phyloP scores from a whole-genome alignment of 805 yeast genomes.

The Candida odintsovae region DNA sequence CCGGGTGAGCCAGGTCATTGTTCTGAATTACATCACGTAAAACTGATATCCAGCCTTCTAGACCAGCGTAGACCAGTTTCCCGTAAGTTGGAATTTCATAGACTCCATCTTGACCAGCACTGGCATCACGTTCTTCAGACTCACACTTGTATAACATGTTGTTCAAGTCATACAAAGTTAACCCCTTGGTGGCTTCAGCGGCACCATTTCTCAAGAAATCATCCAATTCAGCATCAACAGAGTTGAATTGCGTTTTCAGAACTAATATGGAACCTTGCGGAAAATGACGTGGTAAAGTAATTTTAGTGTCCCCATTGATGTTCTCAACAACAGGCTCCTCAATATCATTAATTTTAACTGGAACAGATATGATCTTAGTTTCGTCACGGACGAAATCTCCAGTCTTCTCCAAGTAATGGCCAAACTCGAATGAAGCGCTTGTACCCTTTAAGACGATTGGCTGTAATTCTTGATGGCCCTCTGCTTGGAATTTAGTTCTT shows the following conservation, averaged over 20 bases:
- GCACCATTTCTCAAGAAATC: slow-evolving; percentile 70
- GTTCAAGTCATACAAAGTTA: slow-evolving; percentile 67
- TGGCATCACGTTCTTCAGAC: slow-evolving; percentile 79
- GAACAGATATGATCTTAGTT: slow-evolving; percentile 53
- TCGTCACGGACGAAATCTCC: slow-evolving; percentile 42
- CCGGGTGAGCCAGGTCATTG: slow-evolving; percentile 80
- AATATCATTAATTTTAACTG: slow-evolving; percentile 53
- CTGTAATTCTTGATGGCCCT: slow-evolving; percentile 45
- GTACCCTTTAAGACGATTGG: slow-evolving; percentile 61
- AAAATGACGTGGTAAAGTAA: slow-evolving; percentile 56
- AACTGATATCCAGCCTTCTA: slow-evolving; percentile 86
- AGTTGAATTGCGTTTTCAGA: slow-evolving; percentile 61
- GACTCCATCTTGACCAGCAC: slow-evolving; percentile 65
- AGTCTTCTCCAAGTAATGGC: slow-evolving; percentile 46
- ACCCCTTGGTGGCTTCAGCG: slow-evolving; percentile 55
- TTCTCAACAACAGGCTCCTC: slow-evolving; percentile 42
- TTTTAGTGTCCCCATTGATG: slow-evolving; percentile 42
- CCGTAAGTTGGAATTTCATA: slow-evolving; percentile 76
- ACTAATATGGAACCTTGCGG: slow-evolving; percentile 92
- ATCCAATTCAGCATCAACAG: slow-evolving; percentile 63
- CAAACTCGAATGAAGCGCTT: slow-evolving; percentile 48
- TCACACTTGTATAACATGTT: slow-evolving; percentile 72
- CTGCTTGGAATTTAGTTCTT: slow-evolving; percentile 61
- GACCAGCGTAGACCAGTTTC: slow-evolving; percentile 74
- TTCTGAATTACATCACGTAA: slow-evolving; percentile 53